Base-by-base conservation (phyloP, 2,329 filamentous ascomycete species). In the Microascus cirrosus region DNA sequence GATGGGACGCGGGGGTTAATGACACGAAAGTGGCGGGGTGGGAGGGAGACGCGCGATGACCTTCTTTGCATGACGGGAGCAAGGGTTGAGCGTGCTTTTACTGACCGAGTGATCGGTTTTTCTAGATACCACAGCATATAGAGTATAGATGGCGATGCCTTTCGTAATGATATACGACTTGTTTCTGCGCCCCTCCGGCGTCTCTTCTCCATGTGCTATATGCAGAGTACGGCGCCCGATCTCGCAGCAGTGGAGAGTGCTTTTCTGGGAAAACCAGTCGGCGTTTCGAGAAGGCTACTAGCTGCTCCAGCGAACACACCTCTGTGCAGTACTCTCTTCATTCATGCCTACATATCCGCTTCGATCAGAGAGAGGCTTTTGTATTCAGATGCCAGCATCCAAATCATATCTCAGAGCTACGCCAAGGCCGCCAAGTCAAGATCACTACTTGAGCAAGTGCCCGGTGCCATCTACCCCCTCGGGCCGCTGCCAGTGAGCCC, bases 401-500 rank as follows among this genome's bases (percentile, higher is more conserved):
- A 32, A 8, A 2, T 39, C 39, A 48, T 34, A 2, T 3, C 12
- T 24, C 39, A 56, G 36, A 42, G 18, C 36, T 20, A 45, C 25
- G 15, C 35, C 22, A n/a, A 28, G 20, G 11, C 32, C 35, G n/a
- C 32, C 35, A 18, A 42, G 20, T 2, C 4, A 28, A 50, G 8
- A 1, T 11, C 5, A 8, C 52, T 54, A 69, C 59, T 65, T 64
- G 28, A 72, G 58, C 39, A 71, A 58, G 54, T 71, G 67, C 5
- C 59, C 61, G 13, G 66, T 63, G 0, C 56, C 57, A 13, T 39
- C 57, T 8, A 57, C 64, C 1, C 68, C 72, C 39, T 71, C 69
- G 0, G 77, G 74, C 64, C 65, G 65, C 65, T 72, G 71, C 77
- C 85, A 88, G 66, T 87, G 81, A 51, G 83, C 77, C 70, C 82